Percentiles rank a stretch among this genome's conserved stretches.
phyloP scores from a whole-genome alignment of 768 basidiomycete genomes.

The Phylloporus scabripes region DNA sequence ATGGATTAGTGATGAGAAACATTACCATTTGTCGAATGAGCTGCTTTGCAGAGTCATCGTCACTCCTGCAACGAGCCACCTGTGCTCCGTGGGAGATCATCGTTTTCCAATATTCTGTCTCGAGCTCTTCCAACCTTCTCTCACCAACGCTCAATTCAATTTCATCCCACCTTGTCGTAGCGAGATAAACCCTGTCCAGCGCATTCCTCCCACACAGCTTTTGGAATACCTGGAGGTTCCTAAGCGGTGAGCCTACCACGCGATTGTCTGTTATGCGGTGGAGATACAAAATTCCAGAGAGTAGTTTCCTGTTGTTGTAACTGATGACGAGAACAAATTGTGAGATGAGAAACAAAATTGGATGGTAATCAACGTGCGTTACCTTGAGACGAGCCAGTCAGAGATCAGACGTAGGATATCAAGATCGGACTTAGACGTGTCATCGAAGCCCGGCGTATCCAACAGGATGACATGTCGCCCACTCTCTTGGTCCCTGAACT shows the following conservation, averaged over 20 bases:
- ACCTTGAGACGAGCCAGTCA: too few relatives aligned
- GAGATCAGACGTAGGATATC: too few relatives aligned
- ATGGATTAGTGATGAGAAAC: too few relatives aligned
- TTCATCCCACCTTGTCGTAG: slow-evolving; percentile 38
- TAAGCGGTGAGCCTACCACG: slow-evolving; percentile 29
- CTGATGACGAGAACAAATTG: slow-evolving; percentile 4
- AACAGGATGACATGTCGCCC: too few relatives aligned
- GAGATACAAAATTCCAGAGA: too few relatives aligned
- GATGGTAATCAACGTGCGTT: too few relatives aligned
- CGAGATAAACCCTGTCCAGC: slow-evolving; percentile 26
- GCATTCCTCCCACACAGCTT: slow-evolving; percentile 24
- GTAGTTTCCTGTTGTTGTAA: slow-evolving; percentile 4
- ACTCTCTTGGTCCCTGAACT: too few relatives aligned
- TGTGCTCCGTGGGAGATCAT: slow-evolving; percentile 2
- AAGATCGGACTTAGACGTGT: too few relatives aligned
- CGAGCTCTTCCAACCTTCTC: too few relatives aligned
- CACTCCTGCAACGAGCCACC: neutral
- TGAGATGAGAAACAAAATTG: neutral
- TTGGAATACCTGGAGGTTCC: slow-evolving; percentile 29
- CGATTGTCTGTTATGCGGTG: slow-evolving; percentile 38
- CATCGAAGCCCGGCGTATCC: too few relatives aligned
- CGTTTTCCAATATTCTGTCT: slow-evolving; percentile 5
- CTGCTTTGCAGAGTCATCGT: neutral
- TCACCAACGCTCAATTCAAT: slow-evolving; percentile 19
- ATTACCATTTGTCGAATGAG: too few relatives aligned